Base-by-base conservation (phyloP, 2,329 filamentous ascomycete genomes). In the Hymenoscyphus fraxineus region DNA sequence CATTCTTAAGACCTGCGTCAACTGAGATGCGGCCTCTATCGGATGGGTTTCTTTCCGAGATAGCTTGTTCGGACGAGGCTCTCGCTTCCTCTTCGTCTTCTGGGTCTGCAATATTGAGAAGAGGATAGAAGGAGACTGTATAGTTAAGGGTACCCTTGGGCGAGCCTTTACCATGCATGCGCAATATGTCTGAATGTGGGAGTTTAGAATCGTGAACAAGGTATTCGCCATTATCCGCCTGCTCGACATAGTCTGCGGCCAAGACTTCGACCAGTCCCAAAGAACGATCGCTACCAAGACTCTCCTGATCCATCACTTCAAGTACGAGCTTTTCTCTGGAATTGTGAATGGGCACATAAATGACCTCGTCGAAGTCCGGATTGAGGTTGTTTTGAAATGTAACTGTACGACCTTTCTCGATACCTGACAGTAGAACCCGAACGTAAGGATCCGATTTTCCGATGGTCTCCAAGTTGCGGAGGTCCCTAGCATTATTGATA, bases 401-500 rank as follows among this genome's bases (percentile, higher is more conserved):
- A 60, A 99, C 95, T 2, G 95, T 98, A 64, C 93, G 88, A 10
- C 86, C 93, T 77, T 94, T 96, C 75, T 95, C 90, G 64, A 98
- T 88, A 57, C 95, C 94, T 58, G 93, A 97, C 7, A 97, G 83
- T 61, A 97, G 78, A 1, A 98, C 90, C 54, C 94, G 89, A 27
- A 88, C 91, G 73, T 99, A 99, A 0, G 95, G 92, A 77, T 99
- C 96, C 0, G 95, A 98, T 78, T 98, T 98, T 78, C 95, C 95
- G 77, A 99, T 86, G 2, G 92, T 92, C 78, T 99, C 95, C 61
- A 97, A 84, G 76, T 99, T 99, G 65, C 93, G 91, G 55, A 99
- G 84, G 71, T 93, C 87, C 59, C 83, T 85, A 38, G 92, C 95
- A 73, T 86, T 88, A 79, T 91, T 86, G 81, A 98, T 94, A 77